Base-by-base conservation (phyloP, 768 basidiomycete species). In the Kwoniella sp. region DNA sequence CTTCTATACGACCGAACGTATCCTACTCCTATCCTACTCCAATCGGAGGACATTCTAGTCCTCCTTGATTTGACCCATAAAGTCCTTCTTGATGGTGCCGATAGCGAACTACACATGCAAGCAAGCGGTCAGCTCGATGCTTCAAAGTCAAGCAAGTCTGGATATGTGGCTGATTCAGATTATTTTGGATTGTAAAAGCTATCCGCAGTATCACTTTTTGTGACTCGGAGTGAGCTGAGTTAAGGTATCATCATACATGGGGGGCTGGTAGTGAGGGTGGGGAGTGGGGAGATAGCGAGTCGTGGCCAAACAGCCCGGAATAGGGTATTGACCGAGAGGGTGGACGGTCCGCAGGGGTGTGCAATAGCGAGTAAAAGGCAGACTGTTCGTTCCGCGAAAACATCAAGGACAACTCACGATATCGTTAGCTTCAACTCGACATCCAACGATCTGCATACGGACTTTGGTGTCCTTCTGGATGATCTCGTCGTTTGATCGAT, bases 31-130 rank as follows among this genome's bases (percentile, higher is more conserved):
- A 41, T 20, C 11, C 20, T 9, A 41, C 11, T 13, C 47, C 50
- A 76, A 29, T n/a, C n/a, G n/a, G n/a, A 7, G 41, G 41, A 45
- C 41, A 45, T 20, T 17, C 17, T 45, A 45, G 41, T 74, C 75
- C 54, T 76, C 75, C 25, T 67, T 65, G 25, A 94, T 91, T 58
- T 95, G 92, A 53, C 95, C 95, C 29, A 98, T 83, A 81, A 93
- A 95, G 79, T 97, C 95, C 81, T 97, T 95, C 83, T 98, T 99
- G 81, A 98, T 96, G 2, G 91, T 93, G 9, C 93, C 95, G 70
- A 97, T 98, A 1, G 93, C 93, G 73, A 97, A 97, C 93, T 96
- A 65, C 1, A n/a, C 26, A 38, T 57, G 11, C 15, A n/a, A 34
- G 25, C 41, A 45, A 45, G 0, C 34, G 13, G 29, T 52, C 50